Evolutionary conservation across 306 rosid genomes (phyloP), one percentile per base, ranked within the genome.

Genomic region (Vigna reflexopilosa): DNA sequence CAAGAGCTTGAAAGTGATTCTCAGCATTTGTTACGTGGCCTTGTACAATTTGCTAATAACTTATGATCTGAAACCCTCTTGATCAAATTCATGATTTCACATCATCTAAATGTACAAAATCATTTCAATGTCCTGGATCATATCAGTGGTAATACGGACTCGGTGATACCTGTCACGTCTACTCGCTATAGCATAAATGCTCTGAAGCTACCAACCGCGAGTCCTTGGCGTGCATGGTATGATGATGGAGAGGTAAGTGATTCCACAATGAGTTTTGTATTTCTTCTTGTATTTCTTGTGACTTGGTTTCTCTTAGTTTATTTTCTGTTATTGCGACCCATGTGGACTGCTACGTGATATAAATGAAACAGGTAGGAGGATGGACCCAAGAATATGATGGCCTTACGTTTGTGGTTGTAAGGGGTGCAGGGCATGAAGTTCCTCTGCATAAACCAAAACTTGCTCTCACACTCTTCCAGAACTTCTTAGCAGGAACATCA

Each of bases 401-500:
- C 52, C 86, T 94, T 34, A 94, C 90, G 14, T 91, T 94, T 76
- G 97, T 92, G 51, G 74, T 84, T 0, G 92, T 92, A 72, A 85
- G 98, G 71, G 98, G 98, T 75, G 98, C 97, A 36, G 98, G 98
- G 19, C 98, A 92, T 22, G 97, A 94, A 88, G 98, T 94, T 68
- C 92, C 98, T 77, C 81, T 94, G 59, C 98, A 92, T 84, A 87
- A 47, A 73, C 98, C 98, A 44, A 92, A 94, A 82, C 89, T 83
- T 77, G 97, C 98, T 70, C 85, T 92, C 9, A 52, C 87, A 49
- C 85, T 94, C 28, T 5, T 90, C 78, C 89, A 89, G 82, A 19
- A 91, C 80, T 94, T 90, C 87, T 70, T 94, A 75, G 79, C 93
- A 66, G 97, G 94, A 55, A 71, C 85, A 74, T 82, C 96, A 50